Base-by-base conservation (phyloP, 1,284 basidiomycete genomes). In the Ganoderma multipileum region DNA sequence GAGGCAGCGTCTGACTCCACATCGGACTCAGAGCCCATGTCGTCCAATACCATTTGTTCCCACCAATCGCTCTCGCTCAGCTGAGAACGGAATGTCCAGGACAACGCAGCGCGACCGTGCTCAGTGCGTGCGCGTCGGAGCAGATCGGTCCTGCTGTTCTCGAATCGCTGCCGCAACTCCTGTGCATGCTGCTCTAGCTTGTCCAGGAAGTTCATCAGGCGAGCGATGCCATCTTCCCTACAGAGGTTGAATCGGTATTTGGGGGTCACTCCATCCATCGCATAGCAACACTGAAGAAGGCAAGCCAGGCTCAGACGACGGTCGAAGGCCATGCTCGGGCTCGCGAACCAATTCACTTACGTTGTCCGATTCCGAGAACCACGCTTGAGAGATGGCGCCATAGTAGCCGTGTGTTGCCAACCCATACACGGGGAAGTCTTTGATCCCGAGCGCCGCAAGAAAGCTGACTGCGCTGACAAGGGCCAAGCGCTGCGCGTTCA, bases 371-470 rank as follows among this genome's bases (percentile, higher is more conserved):
- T 33, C 26, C 28, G 28, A 54, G 28, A 16, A 54, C 52, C 52
- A 55, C 9, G 26, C 28, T 11, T 55, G 39, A 8, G 33, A 28
- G 14, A 39, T 39, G 20, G 42, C n/a, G n/a, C 59, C 59, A 2
- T 23, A 14, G 3, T 26, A 8, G 23, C 59, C 59, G 16, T 60
- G 42, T 38, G 39, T 60, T 4, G 59, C 38, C 14, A 60, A 16
- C 5, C 59, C 59, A 14, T 60, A 60, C 41, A 60, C 26, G 6
- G 39, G 59, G 59, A 60, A 60, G 59, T 60, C 59, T 16, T 16
- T 39, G 33, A 60, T 60, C 12, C 59, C 59, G 20, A 60, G 59
- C n/a, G n/a, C 23, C 1, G 59, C 59, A 6, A 60, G 38, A 39
- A 60, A 42, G 58, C 38, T 3, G 14, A 12, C 59, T 2, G 39